Evolutionary conservation across 1,139 yeast species (phyloP).

Genomic region (Pichia inconspicua): DNA sequence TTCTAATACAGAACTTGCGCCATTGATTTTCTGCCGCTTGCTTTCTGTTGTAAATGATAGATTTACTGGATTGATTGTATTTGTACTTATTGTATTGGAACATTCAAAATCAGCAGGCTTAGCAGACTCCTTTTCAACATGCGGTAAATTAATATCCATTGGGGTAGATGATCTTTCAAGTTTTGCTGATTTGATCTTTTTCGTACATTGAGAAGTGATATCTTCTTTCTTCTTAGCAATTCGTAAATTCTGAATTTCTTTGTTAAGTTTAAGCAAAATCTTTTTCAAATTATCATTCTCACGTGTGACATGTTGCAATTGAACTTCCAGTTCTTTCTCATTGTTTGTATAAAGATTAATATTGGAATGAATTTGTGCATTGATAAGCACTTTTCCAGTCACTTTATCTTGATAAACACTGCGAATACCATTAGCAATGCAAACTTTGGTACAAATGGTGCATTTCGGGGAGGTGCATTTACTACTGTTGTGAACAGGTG

Average conservation of each 20-base stretch:
- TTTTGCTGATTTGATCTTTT: background rate
- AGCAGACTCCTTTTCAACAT: background rate
- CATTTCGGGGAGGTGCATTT: background rate
- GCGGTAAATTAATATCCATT: background rate
- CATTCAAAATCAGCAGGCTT: background rate
- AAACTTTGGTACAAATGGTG: constrained; percentile 5
- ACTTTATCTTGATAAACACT: constrained; percentile 13
- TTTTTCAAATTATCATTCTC: constrained; percentile 35
- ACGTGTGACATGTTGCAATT: constrained; percentile 31
- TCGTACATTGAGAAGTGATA: background rate
- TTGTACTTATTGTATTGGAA: constrained; percentile 11
- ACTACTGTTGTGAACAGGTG: background rate
- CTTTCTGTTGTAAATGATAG: constrained; percentile 25
- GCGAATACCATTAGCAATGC: constrained; percentile 11
- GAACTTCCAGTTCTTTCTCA: constrained; percentile 26
- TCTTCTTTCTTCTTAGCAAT: constrained; percentile 19
- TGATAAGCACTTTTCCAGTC: constrained; percentile 18
- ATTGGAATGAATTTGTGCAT: constrained; percentile 29
- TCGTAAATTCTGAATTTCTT: constrained; percentile 29
- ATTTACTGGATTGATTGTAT: constrained; percentile 30
- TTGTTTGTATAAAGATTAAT: constrained; percentile 26
- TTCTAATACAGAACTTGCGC: constrained; percentile 2
- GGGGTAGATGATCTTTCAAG: background rate
- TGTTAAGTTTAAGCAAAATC: constrained; percentile 30
- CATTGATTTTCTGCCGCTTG: constrained; percentile 22